Evolutionary conservation across 2,329 filamentous ascomycete species (phyloP).

Genomic region (Ceratocystis papillata): DNA sequence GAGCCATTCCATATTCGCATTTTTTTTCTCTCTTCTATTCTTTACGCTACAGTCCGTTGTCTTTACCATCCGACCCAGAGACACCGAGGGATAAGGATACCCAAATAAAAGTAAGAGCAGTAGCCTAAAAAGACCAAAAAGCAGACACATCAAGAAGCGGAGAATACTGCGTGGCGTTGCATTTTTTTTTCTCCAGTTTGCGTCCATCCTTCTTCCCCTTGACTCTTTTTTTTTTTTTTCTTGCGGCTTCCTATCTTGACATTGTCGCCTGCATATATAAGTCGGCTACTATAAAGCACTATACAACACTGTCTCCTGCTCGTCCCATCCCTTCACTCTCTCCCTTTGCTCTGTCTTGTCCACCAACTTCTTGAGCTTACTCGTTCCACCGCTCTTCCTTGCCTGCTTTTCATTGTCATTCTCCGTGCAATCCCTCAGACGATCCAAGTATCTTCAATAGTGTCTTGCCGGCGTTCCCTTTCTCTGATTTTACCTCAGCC

Average conservation of each 20-base stretch:
- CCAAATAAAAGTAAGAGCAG: not conserved
- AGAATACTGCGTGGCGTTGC: conserved; percentile 12
- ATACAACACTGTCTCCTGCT: not conserved
- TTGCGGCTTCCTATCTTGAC: conserved; percentile 5
- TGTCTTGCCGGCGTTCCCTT: not conserved
- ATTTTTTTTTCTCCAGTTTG: not conserved
- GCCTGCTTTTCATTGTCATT: not conserved
- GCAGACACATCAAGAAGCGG: not conserved
- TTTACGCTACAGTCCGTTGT: not conserved
- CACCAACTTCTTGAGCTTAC: not conserved
- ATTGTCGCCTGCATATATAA: conserved; percentile 14
- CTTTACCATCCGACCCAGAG: not conserved
- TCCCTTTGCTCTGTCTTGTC: not conserved
- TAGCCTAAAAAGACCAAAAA: not conserved
- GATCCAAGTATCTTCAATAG: not conserved
- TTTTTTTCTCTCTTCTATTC: not conserved
- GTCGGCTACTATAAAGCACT: conserved; percentile 7
- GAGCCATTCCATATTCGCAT: not conserved
- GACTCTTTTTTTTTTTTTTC: not conserved
- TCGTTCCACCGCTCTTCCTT: not conserved
- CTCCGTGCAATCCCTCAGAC: not conserved
- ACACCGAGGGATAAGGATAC: not conserved
- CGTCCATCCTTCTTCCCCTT: not conserved
- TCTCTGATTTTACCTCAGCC: not conserved
- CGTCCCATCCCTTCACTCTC: not conserved